Evolutionary conservation across 345 rosid genomes (phyloP).

Genomic region (Linum trigynum): DNA sequence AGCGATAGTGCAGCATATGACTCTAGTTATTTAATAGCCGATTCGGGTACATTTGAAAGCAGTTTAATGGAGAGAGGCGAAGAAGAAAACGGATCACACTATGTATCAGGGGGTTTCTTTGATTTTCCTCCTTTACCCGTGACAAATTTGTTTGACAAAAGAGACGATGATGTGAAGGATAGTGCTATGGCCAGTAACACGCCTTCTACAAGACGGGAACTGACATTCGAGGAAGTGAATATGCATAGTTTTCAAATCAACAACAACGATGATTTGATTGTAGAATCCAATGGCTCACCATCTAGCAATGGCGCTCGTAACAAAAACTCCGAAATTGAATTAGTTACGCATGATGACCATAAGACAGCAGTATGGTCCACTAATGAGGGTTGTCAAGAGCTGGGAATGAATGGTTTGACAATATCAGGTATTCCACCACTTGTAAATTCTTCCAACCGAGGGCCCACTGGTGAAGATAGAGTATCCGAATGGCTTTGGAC

Average conservation of each 20-base stretch:
- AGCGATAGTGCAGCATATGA: conserved; percentile 41
- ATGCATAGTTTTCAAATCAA: conserved; percentile 75
- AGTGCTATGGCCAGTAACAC: conserved; percentile 27
- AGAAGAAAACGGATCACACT: conserved; percentile 32
- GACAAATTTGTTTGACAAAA: conserved; percentile 61
- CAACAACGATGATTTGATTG: conserved; percentile 64
- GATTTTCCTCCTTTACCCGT: conserved; percentile 68
- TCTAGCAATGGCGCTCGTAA: conserved; percentile 22
- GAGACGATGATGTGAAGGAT: conserved; percentile 41
- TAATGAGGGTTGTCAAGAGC: conserved; percentile 23
- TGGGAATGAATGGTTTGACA: conserved; percentile 42
- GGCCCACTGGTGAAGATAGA: conserved; percentile 39
- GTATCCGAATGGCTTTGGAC: conserved; percentile 97
- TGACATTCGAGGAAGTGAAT: conserved; percentile 41
- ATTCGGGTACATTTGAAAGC: conserved; percentile 29
- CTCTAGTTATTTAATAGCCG: conserved; percentile 38
- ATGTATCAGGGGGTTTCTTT: conserved; percentile 34
- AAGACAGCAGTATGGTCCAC: conserved; percentile 32
- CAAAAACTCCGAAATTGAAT: conserved; percentile 46
- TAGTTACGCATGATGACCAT: conserved; percentile 30
- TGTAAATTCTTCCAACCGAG: conserved; percentile 33
- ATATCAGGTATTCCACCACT: conserved; percentile 54
- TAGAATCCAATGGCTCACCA: conserved; percentile 45
- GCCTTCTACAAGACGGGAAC: conserved; percentile 26
- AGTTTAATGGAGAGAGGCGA: conserved; percentile 29